These are phyloP conservation scores for Rosa multiflora DNA, from an alignment of 306 rosid species.

Conservation along the genomic window DNA sequence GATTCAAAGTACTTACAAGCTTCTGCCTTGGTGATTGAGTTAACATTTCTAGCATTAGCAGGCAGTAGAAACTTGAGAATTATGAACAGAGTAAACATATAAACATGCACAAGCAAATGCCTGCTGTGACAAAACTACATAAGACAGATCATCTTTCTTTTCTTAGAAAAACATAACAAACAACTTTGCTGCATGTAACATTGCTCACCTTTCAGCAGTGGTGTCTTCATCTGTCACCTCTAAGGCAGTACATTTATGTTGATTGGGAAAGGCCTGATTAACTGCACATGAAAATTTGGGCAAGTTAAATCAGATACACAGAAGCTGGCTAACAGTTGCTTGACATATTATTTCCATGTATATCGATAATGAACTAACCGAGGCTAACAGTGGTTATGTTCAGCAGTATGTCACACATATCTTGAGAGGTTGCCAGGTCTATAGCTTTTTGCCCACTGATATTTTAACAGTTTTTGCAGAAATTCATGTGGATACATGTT, in stretches of 20 bases:
- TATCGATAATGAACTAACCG: slow-evolving; percentile 25
- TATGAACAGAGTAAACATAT: background rate
- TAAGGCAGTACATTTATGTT: slow-evolving; percentile 13
- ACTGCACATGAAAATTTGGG: slow-evolving; percentile 20
- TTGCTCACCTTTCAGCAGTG: slow-evolving; percentile 23
- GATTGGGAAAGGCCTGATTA: slow-evolving; percentile 24
- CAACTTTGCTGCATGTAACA: background rate
- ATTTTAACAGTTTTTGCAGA: slow-evolving; percentile 9
- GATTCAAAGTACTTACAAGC: slow-evolving; percentile 37
- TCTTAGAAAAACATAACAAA: background rate
- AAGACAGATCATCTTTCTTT: background rate
- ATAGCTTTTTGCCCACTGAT: slow-evolving; percentile 43
- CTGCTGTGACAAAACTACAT: background rate
- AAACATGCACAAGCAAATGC: background rate
- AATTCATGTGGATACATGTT: background rate
- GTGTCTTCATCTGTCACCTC: slow-evolving; percentile 24
- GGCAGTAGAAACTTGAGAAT: slow-evolving; percentile 17
- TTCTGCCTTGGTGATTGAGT: slow-evolving; percentile 23
- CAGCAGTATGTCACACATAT: slow-evolving; percentile 39
- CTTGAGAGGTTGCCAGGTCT: slow-evolving; percentile 43
- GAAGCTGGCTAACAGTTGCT: background rate
- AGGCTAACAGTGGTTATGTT: slow-evolving; percentile 31
- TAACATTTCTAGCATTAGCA: slow-evolving; percentile 15
- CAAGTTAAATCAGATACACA: background rate
- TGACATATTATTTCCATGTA: background rate